These are phyloP conservation scores for Gossypium herbaceum DNA, from an alignment of 345 rosid genomes.

Conservation along the genomic window DNA sequence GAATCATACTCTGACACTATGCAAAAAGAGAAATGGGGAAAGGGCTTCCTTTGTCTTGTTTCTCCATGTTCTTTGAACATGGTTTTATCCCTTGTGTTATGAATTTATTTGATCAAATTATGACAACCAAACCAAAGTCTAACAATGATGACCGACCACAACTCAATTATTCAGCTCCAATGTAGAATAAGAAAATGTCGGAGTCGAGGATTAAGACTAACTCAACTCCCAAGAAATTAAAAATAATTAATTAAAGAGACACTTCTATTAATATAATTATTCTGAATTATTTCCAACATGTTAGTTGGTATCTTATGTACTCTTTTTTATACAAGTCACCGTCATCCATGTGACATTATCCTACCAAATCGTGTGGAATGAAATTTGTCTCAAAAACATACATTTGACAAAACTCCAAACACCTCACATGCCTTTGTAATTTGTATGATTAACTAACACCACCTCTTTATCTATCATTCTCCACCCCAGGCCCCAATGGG, in stretches of 20 bases:
- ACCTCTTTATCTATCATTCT: not conserved
- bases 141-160: constrained; percentile 7
- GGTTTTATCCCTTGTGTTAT: not conserved
- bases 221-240: not conserved
- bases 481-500: not conserved
- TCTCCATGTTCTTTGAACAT: not conserved
- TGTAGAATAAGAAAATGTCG: not conserved
- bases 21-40: too few species aligned
- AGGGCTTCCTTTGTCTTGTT: not conserved
- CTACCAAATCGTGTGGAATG: not conserved
- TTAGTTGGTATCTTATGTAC: not conserved
- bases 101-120: not conserved
- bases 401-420: constrained; percentile 5
- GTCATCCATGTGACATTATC: constrained; percentile 18
- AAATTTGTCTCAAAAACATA: not conserved
- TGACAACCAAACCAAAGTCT: not conserved
- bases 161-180: constrained; percentile 1
- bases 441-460: constrained; percentile 5
- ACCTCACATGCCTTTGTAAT: constrained; percentile 6
- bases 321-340: not conserved
- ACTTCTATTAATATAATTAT: not conserved
- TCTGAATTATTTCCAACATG: constrained; percentile 13
- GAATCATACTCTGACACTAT: not conserved
- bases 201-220: not conserved
- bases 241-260: not conserved